These are phyloP conservation scores for Coniochaeta sp. DNA, from an alignment of 2,329 filamentous ascomycete genomes.

Conservation along the genomic window DNA sequence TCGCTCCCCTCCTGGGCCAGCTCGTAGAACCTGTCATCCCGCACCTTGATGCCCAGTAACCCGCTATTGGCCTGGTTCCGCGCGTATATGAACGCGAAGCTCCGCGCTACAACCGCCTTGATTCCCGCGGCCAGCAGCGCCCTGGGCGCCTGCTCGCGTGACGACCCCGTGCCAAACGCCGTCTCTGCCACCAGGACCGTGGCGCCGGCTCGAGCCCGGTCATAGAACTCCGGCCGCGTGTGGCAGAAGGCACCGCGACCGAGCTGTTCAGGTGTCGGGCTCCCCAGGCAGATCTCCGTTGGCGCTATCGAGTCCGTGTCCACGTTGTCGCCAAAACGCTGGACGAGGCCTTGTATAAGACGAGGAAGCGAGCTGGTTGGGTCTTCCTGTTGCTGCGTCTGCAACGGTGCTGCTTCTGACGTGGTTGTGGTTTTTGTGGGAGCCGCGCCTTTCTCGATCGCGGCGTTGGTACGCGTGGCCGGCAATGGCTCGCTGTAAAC, in stretches of 20 bases:
- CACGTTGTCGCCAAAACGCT: constrained; percentile 4
- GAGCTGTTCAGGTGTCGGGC: not conserved
- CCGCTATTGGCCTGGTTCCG: constrained; percentile 1
- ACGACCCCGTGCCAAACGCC: constrained; percentile 1
- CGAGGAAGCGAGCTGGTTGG: not conserved
- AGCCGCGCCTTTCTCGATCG: not conserved
- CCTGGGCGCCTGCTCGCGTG: not conserved
- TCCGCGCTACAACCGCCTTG: not conserved
- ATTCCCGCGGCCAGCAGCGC: not conserved
- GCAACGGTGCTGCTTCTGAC: not conserved
- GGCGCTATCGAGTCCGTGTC: constrained; percentile 1
- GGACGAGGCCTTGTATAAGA: not conserved
- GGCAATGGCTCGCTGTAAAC: not conserved
- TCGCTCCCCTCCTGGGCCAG: not conserved
- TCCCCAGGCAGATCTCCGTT: not conserved
- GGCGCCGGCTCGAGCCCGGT: not conserved
- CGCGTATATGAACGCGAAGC: constrained; percentile 2
- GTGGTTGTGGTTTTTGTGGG: not conserved
- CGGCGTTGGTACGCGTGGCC: not conserved
- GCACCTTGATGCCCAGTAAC: not conserved
- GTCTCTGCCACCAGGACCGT: not conserved
- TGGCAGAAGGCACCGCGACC: not conserved
- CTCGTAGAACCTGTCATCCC: not conserved
- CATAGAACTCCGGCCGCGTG: not conserved
- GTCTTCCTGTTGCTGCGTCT: not conserved